Evolutionary conservation across 2,329 filamentous ascomycete genomes (phyloP), one percentile per base, ranked within the genome.

Genomic region (Aspergillus pseudoglaucus): DNA sequence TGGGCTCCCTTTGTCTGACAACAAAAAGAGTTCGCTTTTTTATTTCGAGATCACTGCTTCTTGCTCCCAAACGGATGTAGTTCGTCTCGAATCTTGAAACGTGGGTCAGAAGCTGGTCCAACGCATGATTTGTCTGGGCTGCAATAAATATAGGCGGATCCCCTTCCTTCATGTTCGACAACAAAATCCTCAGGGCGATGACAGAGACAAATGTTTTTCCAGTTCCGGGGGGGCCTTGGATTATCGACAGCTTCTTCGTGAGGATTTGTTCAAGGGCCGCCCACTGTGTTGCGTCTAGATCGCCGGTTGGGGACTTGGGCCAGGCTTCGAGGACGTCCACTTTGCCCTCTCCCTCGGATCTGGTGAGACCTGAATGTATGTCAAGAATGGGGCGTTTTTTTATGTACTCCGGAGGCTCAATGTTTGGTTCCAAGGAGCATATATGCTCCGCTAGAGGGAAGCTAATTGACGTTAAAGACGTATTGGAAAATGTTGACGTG

Each of bases 101-200:
- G 47, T 84, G 80, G 1, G 72, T 69, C 0, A 95, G 72, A 0
- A 96, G 73, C 61, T 95, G 90, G 57, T 96, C 90, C 0, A 95
- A 71, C 0, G 90, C 90, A 65, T 95, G 89, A 50, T 96, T 96
- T 0, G 90, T 96, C 58, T 95, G 89, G 6, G 88, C 89, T 0
- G 89, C 80, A 3, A 95, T 75, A 17, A 95, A 76, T 25, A 96
- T 83, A 0, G 87, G 87, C 7, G 83, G 77, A 48, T 84, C 81
- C 0, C 67, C 72, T 1, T 61, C 58, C 2, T 64, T 62, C 59
- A 80, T 75, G 46, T 85, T 87, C 1, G 75, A 67, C 0, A 88
- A 71, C 46, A 90, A 71, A 1, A 84, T 74, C 42, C 79, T 81
- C 8, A 96, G 65, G 0, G 85, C 85, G 22, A 83, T 71, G 2